phyloP scores from a whole-genome alignment of 805 yeast species.

The Saccharomycopsis vini region DNA sequence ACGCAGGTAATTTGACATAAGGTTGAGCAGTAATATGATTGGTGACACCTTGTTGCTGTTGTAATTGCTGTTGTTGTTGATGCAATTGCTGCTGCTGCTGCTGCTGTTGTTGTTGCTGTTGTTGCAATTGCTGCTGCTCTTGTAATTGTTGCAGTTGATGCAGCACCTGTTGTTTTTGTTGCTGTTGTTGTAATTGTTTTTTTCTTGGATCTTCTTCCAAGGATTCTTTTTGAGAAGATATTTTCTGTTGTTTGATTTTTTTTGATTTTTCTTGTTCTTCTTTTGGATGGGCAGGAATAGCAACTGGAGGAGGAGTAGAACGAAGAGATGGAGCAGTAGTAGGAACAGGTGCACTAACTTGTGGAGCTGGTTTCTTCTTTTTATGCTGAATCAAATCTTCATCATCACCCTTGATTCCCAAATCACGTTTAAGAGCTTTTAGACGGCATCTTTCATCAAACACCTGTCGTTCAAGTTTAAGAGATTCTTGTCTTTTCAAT shows the following conservation, averaged over 20 bases:
- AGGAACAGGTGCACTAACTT: constrained; percentile 12
- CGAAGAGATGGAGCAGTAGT: no score
- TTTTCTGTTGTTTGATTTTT: not conserved
- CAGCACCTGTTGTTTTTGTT: constrained; percentile 6
- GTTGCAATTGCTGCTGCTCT: constrained; percentile 22
- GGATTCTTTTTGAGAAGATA: constrained; percentile 4
- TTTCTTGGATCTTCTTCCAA: constrained; percentile 8
- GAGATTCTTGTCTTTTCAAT: constrained; percentile 46
- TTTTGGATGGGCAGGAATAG: no score
- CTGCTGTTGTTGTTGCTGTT: constrained; percentile 22
- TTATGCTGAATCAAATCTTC: constrained; percentile 73
- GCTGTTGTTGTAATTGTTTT: constrained; percentile 8
- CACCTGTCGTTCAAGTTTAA: constrained; percentile 54
- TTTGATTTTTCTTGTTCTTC: constrained; percentile 15
- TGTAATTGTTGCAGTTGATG: constrained; percentile 17
- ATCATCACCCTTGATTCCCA: constrained; percentile 76
- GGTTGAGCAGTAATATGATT: constrained; percentile 40
- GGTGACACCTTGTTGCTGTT: constrained; percentile 19
- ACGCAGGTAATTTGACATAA: constrained; percentile 78
- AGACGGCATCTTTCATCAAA: constrained; percentile 67
- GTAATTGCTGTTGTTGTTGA: constrained; percentile 3
- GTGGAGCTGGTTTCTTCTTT: constrained; percentile 41
- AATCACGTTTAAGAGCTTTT: constrained; percentile 63
- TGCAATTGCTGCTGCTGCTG: constrained; percentile 11
- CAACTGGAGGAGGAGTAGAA: no score